phyloP scores from a whole-genome alignment of 441 rosid species.

The Gossypium laxum region DNA sequence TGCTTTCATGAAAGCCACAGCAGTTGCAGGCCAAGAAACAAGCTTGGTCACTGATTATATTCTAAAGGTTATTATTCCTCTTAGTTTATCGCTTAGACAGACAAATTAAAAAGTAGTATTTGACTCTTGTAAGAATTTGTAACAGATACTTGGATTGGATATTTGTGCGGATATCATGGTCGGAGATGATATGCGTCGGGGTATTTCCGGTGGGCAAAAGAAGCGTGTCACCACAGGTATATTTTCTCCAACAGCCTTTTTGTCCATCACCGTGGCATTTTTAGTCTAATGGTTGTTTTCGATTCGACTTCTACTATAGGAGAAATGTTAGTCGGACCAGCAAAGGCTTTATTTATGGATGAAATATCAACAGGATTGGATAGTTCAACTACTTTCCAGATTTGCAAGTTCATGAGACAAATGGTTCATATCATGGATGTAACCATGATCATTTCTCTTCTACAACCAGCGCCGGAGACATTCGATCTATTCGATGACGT shows the following conservation, averaged over 20 bases:
- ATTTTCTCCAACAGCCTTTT: background rate
- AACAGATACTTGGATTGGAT: slow-evolving; percentile 76
- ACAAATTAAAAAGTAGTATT: background rate
- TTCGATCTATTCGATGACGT: background rate
- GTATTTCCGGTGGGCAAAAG: slow-evolving; percentile 83
- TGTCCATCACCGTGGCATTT: background rate
- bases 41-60: slow-evolving; percentile 82
- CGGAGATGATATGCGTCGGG: slow-evolving; percentile 79
- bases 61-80: slow-evolving; percentile 45
- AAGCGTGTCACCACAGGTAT: slow-evolving; percentile 84
- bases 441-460: slow-evolving; percentile 6
- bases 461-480: slow-evolving; percentile 1
- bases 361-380: slow-evolving; percentile 10
- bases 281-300: slow-evolving; percentile 14
- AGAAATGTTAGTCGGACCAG: slow-evolving; percentile 88
- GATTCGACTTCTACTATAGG: slow-evolving; percentile 35
- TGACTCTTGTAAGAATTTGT: slow-evolving; percentile 12
- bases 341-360: slow-evolving; percentile 5
- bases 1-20: slow-evolving; percentile 85
- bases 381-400: slow-evolving; percentile 7
- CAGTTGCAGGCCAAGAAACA: slow-evolving; percentile 64
- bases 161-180: slow-evolving; percentile 68
- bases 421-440: slow-evolving; percentile 10
- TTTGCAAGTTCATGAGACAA: slow-evolving; percentile 9
- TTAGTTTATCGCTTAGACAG: background rate